Percentiles rank a stretch among this genome's conserved stretches.
Conservation (phyloP, 768 basidiomycete genomes). For the Trametes villosa region DNA sequence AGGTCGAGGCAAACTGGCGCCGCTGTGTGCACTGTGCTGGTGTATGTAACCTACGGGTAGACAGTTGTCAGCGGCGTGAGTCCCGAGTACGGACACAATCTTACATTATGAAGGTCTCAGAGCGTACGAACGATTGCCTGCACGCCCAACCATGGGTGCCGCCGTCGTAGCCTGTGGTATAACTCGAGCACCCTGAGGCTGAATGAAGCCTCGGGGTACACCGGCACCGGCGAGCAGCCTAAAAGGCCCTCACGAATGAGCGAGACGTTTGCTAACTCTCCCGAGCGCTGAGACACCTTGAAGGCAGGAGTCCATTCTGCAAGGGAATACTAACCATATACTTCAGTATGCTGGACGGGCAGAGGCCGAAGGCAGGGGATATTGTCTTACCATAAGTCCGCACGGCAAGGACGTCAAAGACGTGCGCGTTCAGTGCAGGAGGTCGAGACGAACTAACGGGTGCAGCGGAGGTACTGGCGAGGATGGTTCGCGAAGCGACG, state of each 20-base stretch:
- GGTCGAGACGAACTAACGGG: no score
- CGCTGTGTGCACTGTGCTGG: conserved; percentile 17
- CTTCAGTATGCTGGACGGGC: no score
- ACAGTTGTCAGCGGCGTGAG: not conserved
- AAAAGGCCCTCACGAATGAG: not conserved
- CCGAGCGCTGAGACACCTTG: no score
- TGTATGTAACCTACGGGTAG: conserved; percentile 18
- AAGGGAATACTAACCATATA: no score
- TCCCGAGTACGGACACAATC: not conserved
- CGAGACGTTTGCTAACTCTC: not conserved
- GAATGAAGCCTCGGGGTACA: not conserved
- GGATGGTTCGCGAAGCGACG: no score
- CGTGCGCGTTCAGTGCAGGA: no score
- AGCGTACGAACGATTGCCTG: not conserved
- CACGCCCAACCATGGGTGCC: not conserved
- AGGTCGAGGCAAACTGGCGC: conserved; percentile 37
- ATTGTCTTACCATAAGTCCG: no score
- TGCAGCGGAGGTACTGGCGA: no score
- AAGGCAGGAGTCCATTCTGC: no score
- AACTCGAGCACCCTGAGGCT: conserved; percentile 1
- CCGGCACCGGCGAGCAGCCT: not conserved
- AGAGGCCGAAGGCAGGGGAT: no score
- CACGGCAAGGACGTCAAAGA: no score
- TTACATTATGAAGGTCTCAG: not conserved
- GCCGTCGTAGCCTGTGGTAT: not conserved